Conservation (phyloP, 768 basidiomycete genomes). For the Suillus cothurnatus region DNA sequence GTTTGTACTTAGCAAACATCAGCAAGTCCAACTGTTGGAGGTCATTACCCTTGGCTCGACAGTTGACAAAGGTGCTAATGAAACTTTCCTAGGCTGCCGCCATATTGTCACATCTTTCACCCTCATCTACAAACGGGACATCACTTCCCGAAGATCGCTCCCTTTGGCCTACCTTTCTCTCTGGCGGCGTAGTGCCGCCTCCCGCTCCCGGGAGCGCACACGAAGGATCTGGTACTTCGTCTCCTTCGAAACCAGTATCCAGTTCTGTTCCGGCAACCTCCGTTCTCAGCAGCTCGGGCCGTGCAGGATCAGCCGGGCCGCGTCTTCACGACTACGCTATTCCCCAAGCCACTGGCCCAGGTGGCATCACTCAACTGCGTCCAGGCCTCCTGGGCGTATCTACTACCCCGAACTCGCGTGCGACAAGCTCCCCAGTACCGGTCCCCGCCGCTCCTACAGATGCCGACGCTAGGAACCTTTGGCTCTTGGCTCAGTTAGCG, state of each 20-base stretch:
- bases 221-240: constrained; percentile 22
- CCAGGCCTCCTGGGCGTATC: constrained; percentile 55
- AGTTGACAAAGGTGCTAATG: constrained; percentile 10
- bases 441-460: constrained; percentile 24
- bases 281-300: constrained; percentile 24
- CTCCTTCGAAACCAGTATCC: constrained; percentile 38
- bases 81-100: constrained; percentile 72
- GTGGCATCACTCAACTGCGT: constrained; percentile 57
- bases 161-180: constrained; percentile 86
- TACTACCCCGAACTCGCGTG: constrained; percentile 18
- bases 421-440: constrained; percentile 34
- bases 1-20: constrained; percentile 91
- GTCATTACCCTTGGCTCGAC: constrained; percentile 36
- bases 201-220: constrained; percentile 31
- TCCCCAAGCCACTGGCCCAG: constrained; percentile 32
- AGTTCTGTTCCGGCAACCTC: constrained; percentile 54
- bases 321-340: constrained; percentile 69
- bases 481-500: constrained; percentile 23
- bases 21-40: constrained; percentile 96
- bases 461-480: constrained; percentile 32
- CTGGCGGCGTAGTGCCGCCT: constrained; percentile 66
- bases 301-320: constrained; percentile 47
- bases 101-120: constrained; percentile 86
- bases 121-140: constrained; percentile 56
- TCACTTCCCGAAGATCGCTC: constrained; percentile 94